These are phyloP conservation scores for Aotearoamyces nothofagi DNA, from an alignment of 2,329 filamentous ascomycete species.

Conservation along the genomic window DNA sequence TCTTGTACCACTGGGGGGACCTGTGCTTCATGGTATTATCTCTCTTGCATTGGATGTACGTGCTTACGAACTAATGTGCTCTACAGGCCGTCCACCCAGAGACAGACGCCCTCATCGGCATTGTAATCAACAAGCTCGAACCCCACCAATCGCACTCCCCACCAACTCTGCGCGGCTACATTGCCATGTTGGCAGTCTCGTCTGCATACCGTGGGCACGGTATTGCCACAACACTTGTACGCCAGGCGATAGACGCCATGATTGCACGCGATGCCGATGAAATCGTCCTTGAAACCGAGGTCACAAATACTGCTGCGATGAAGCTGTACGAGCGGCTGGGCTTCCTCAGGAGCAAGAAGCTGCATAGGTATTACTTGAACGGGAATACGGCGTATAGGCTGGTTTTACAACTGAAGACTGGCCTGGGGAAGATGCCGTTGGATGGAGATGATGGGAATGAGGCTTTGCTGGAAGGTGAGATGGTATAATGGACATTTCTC, in stretches of 20 bases:
- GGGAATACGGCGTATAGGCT: conserved; percentile 89
- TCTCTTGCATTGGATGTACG: neutral
- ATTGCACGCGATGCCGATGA: conserved; percentile 71
- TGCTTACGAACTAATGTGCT: conserved; percentile 2
- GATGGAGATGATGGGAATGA: neutral
- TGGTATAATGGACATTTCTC: too few species aligned
- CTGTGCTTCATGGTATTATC: conserved; percentile 77
- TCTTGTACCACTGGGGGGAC: conserved; percentile 93
- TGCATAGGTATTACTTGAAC: conserved; percentile 93
- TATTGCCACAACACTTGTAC: conserved; percentile 80
- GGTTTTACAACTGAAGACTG: conserved; percentile 40
- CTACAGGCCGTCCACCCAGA: conserved; percentile 41
- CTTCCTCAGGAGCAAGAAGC: conserved; percentile 79
- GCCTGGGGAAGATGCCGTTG: neutral
- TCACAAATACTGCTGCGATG: conserved; percentile 79
- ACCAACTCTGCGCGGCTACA: conserved; percentile 70
- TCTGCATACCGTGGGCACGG: conserved; percentile 68
- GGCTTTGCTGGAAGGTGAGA: too few species aligned
- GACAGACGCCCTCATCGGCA: conserved; percentile 59
- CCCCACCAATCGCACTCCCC: conserved; percentile 70
- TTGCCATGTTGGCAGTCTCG: conserved; percentile 93
- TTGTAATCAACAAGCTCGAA: conserved; percentile 91
- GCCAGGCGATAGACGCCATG: conserved; percentile 86
- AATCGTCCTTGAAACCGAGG: conserved; percentile 90
- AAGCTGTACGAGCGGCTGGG: conserved; percentile 86